These are phyloP conservation scores for Drosera spatulata DNA, from an alignment of 179 eudicot species.

Conservation along the genomic window DNA sequence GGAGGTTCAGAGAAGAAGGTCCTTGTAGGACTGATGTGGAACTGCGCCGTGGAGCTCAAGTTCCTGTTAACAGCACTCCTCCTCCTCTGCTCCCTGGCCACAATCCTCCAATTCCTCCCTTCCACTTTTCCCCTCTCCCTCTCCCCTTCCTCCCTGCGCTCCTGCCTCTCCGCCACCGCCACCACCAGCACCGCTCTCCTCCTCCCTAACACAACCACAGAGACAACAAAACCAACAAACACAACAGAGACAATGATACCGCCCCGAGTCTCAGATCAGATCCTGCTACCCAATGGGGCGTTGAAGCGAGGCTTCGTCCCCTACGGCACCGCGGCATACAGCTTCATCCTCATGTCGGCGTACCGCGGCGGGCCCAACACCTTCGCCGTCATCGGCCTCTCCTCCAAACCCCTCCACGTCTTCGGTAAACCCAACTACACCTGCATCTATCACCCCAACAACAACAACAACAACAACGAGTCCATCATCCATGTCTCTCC, in stretches of 20 bases:
- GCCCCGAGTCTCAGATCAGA: conserved; percentile 1
- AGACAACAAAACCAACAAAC: background rate
- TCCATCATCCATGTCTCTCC: conserved; percentile 2
- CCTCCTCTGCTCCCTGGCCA: conserved; percentile 32
- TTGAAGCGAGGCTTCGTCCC: conserved; percentile 40
- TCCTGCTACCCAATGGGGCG: conserved; percentile 11
- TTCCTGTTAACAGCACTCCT: conserved; percentile 42
- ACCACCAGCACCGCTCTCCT: conserved; percentile 2
- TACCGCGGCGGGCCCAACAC: conserved; percentile 64
- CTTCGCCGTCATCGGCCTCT: conserved; percentile 50
- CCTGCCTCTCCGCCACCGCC: conserved; percentile 1
- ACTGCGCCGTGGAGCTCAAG: conserved; percentile 51
- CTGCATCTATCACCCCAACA: conserved; percentile 26
- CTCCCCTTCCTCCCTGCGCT: conserved; percentile 9
- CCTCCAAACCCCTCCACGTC: conserved; percentile 62
- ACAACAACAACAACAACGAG: no score
- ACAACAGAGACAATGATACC: background rate
- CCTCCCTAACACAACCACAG: no score
- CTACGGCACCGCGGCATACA: conserved; percentile 57
- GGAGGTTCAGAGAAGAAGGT: conserved; percentile 13
- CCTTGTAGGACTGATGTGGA: conserved; percentile 35
- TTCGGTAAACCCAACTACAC: conserved; percentile 46
- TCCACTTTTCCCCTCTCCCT: conserved; percentile 13
- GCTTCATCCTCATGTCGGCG: conserved; percentile 68
- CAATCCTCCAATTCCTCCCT: conserved; percentile 46